Evolutionary conservation across 1,284 basidiomycete species (phyloP).

Genomic region (Microbotryum intermedium): DNA sequence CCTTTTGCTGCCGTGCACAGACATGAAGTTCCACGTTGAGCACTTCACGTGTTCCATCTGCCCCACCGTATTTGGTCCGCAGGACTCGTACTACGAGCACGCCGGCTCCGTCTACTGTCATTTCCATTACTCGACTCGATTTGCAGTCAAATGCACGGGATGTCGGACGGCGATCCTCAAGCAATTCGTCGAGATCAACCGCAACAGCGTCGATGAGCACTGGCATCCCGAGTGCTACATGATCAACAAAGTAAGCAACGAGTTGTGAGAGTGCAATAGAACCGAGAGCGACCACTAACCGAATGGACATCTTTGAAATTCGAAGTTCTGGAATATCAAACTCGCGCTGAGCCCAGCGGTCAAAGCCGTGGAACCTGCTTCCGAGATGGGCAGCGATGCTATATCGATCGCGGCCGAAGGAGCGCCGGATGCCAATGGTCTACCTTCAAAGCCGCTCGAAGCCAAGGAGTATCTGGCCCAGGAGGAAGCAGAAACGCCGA

Average conservation of each 20-base stretch:
- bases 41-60: conserved; percentile 99
- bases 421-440: not conserved
- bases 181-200: conserved; percentile 99
- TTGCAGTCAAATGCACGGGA: conserved; percentile 96
- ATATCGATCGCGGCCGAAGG: conserved; percentile 1
- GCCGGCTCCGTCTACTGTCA: conserved; percentile 92
- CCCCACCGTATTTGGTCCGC: conserved; percentile 88
- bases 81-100: conserved; percentile 99
- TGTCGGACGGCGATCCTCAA: conserved; percentile 98
- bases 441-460: conserved; percentile 5
- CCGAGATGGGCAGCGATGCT: conserved; percentile 25
- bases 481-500: conserved; percentile 68
- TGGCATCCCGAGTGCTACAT: conserved; percentile 99
- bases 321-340: conserved; percentile 97
- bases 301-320: not conserved
- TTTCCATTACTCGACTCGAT: conserved; percentile 96
- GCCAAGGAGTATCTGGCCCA: conserved; percentile 39
- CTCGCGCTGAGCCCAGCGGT: conserved; percentile 51
- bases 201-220: conserved; percentile 95
- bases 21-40: conserved; percentile 98
- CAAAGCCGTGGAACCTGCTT: conserved; percentile 13
- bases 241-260: conserved; percentile 82
- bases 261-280: not conserved
- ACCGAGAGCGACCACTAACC: not conserved
- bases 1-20: conserved; percentile 43